A percentile compares a stretch with the other conserved stretches of the same genome.
Conservation (phyloP, 2,329 filamentous ascomycete genomes). For the Nigrospora sphaerica region DNA sequence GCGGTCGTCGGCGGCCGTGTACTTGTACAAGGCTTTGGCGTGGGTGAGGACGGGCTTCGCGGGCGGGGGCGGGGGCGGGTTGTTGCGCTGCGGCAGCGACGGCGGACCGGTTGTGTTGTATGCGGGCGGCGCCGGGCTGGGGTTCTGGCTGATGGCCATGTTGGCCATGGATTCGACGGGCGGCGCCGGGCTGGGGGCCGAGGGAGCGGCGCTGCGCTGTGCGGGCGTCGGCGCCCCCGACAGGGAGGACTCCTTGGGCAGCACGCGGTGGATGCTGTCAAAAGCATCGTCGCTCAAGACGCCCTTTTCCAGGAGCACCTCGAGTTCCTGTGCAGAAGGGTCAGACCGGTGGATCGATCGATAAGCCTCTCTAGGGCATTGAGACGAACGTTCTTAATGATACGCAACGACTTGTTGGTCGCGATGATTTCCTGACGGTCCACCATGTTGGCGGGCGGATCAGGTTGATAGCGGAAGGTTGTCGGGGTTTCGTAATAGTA, state of each 20-base stretch:
- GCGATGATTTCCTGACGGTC: slow-evolving; percentile 55
- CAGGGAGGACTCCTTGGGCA: slow-evolving; percentile 65
- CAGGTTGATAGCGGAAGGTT: no score
- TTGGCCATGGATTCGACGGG: slow-evolving; percentile 34
- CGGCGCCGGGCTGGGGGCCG: slow-evolving; percentile 20
- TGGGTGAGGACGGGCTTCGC: slow-evolving; percentile 58
- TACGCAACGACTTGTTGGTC: slow-evolving; percentile 79
- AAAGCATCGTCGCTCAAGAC: slow-evolving; percentile 71
- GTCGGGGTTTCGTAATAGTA: no score
- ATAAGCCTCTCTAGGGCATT: not conserved
- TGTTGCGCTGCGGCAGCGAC: slow-evolving; percentile 21
- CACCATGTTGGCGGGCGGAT: slow-evolving; percentile 28
- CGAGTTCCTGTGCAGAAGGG: slow-evolving; percentile 64
- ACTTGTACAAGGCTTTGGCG: slow-evolving; percentile 78
- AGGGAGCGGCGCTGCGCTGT: slow-evolving; percentile 19
- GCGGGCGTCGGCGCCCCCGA: slow-evolving; percentile 38
- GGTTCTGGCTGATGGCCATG: slow-evolving; percentile 26
- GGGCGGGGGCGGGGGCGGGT: slow-evolving; percentile 33
- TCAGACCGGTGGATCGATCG: no score
- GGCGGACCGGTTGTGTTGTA: slow-evolving; percentile 40
- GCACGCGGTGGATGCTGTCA: slow-evolving; percentile 64
- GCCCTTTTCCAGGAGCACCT: slow-evolving; percentile 77
- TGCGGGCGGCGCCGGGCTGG: slow-evolving; percentile 38
- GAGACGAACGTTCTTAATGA: slow-evolving; percentile 70
- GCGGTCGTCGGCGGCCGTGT: slow-evolving; percentile 69